Evolutionary conservation across 176 grass and related monocot genomes (phyloP), one percentile per base, ranked within the genome.

Genomic region (Oryza glumipatula): DNA sequence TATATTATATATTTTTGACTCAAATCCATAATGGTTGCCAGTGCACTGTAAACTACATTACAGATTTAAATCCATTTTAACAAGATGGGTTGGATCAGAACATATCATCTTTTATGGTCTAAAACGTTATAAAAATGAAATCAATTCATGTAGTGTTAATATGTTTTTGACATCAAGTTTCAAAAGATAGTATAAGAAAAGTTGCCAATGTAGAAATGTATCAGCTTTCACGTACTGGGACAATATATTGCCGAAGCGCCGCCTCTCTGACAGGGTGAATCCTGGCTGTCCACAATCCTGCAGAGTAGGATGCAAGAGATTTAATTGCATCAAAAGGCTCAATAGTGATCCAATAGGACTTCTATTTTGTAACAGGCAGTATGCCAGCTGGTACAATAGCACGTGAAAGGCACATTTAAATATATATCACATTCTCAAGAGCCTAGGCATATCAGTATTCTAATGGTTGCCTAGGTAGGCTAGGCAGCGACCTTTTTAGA

Each of bases 241-340:
- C 47, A 98, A 80, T 90, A 95, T 90, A 83, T 80, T 98, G 35
- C 63, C 77, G 77, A 98, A 98, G n/a, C 95, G 92, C 16, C 21
- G 78, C 38, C 92, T 98, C 89, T 98, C 95, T 89, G 95, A 80
- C 12, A 85, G 73, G 61, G 95, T 98, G 89, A 98, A 98, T 84
- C 95, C 92, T 80, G 95, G 95, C 54, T 98, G 95, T 71, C 95
- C 95, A 86, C 84, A 89, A 74, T 98, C 95, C 95, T 98, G 88
- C 75, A 83, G 70, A 84, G 80, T 86, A 84, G 54, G 67, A 23
- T 63, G 44, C 72, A 65, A 79, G 65, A 83, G 46, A 82, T 17
- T 65, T 54, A 16, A 64, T 81, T 81, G 46, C 23, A 35, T 65
- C 46, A 72, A 7, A 76, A 86, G 15, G 79, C 16, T 46, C 12